Base-by-base conservation (phyloP, 2,329 filamentous ascomycete genomes). In the Cyphellophora attinorum region DNA sequence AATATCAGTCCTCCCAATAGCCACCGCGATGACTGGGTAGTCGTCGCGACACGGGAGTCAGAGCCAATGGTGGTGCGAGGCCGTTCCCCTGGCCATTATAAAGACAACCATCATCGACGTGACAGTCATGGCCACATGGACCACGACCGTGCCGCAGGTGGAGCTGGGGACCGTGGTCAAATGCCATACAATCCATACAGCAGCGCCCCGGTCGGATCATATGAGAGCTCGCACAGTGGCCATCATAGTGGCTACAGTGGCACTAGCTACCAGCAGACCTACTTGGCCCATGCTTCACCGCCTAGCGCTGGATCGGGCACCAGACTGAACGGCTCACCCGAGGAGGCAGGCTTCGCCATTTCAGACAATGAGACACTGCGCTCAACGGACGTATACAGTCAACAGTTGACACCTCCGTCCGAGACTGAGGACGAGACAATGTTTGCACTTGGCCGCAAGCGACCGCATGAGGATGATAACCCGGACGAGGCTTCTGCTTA, bases 61-160 rank as follows among this genome's bases (percentile, higher is more conserved):
- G 76, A 80, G 39, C 82, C 81, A 53, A 84, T 91, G 70, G 85
- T 93, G 47, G 84, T 91, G n/a, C 79, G 85, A 14, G 85, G 85
- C 5, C 74, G 84, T 16, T 88, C 81, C 5, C 84, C 84, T 0
- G 84, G 83, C 2, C 85, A 86, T 51, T 86, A 86, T 57, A 79
- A 82, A 51, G 75, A 79, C 36, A 46, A 44, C 29, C 77, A 80
- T 25, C 21, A 25, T 45, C 66, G 79, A 43, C 71, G 79, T 35
- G 70, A 76, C 34, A 84, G 78, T 54, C 70, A 77, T 3, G 75
- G 78, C 49, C 84, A 80, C 50, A 79, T 81, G 37, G 80, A 81
- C 11, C 76, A 78, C 1, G 74, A 76, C 23, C 74, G 77, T 13
- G n/a, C 8, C n/a, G 21, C 8, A 25, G 21, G 21, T 25, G n/a